Base-by-base conservation (phyloP, 371 early-diverging fungal species). In the Mucor velutinosus region DNA sequence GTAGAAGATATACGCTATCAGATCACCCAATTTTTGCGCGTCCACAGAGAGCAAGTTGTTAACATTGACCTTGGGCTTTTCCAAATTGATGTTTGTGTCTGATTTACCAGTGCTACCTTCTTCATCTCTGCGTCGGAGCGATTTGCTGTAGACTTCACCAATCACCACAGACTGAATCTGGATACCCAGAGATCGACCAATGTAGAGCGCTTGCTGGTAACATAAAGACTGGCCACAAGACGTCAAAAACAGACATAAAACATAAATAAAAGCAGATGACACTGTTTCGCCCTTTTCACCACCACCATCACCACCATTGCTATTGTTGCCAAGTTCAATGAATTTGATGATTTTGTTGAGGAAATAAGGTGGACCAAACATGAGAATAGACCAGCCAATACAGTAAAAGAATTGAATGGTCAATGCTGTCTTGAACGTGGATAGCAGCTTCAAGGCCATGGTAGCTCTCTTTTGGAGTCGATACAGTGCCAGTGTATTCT, bases 111-210 rank as follows among this genome's bases (percentile, higher is more conserved):
- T 73, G 10, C 78, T 69, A 0, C 47, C 60, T 8, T 51, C 58
- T 53, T 76, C 72, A 59, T 87, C 87, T 32, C 84, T 78, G 58
- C 88, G 82, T 29, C 81, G 77, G 12, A 90, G 71, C 0, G 88
- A 70, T 64, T 90, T 90, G 37, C 68, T 67, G 58, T 81, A 89
- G 3, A 90, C 81, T 64, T 89, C 86, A 56, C 86, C 85, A 55
- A 87, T 83, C 6, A 87, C 76, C 53, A 90, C 85, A 8, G 90
- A 77, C 69, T 85, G 78, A 25, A 84, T 72, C 29, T 86, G 86
- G 62, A 85, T 77, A 65, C 77, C 81, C 17, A 84, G 65, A 15
- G 82, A 78, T 17, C 86, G 79, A 30, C 87, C 87, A 68, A 86
- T 84, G 32, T 86, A 84, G 43, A 87, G 79, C 0, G 83, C 84